Evolutionary conservation across 2,329 filamentous ascomycete genomes (phyloP).

Genomic region (Piedraia hortae): DNA sequence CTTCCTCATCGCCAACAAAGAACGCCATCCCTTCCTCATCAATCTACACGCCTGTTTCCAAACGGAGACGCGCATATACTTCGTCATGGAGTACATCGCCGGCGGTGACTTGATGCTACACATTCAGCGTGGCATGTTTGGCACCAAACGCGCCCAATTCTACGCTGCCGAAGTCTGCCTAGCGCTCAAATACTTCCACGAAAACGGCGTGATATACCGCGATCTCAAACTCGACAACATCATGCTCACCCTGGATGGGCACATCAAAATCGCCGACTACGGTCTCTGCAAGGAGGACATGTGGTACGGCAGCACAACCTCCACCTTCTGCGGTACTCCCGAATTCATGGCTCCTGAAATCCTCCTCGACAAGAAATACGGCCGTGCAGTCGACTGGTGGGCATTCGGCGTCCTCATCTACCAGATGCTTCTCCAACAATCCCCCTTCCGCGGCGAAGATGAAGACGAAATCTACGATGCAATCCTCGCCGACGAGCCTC

Average conservation of each 20-base stretch:
- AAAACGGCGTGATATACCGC: constrained; percentile 93
- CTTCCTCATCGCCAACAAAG: constrained; percentile 88
- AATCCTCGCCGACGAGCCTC: constrained; percentile 84
- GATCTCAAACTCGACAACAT: constrained; percentile 70
- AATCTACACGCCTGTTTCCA: constrained; percentile 96
- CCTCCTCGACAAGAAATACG: constrained; percentile 92
- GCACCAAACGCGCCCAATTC: constrained; percentile 85
- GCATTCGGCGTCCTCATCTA: constrained; percentile 97
- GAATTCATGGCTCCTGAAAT: constrained; percentile 99
- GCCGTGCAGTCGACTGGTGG: constrained; percentile 96
- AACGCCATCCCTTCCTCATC: constrained; percentile 82
- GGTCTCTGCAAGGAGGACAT: constrained; percentile 98
- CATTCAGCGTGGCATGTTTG: constrained; percentile 90
- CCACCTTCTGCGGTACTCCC: constrained; percentile 96
- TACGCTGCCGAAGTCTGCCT: constrained; percentile 94
- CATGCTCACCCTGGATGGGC: constrained; percentile 73
- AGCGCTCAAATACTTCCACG: constrained; percentile 95
- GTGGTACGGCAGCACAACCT: constrained; percentile 94
- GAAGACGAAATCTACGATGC: constrained; percentile 99
- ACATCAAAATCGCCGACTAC: constrained; percentile 97
- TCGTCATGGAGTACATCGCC: constrained; percentile 98
- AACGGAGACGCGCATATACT: constrained; percentile 93
- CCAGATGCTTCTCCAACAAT: constrained; percentile 97
- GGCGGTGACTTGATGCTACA: constrained; percentile 97
- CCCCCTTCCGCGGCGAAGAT: constrained; percentile 92